Base-by-base conservation (phyloP, 371 early-diverging fungal species). In the Quaeritorhiza haematococci region DNA sequence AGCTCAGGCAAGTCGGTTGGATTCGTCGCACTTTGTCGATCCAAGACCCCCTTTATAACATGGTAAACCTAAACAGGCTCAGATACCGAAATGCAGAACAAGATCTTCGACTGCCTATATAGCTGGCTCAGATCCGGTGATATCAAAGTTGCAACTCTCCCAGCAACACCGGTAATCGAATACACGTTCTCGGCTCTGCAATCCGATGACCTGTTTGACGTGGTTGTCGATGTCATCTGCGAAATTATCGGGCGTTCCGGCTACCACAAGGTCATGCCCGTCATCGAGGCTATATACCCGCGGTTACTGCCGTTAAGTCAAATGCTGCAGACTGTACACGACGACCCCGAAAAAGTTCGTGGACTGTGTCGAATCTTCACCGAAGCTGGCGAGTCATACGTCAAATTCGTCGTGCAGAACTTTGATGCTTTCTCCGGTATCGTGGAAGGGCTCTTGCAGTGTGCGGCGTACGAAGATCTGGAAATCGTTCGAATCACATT, bases 81-180 rank as follows among this genome's bases (percentile, higher is more conserved):
- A 24, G 54, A 50, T n/a, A 33, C 68, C 0, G 77, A 67, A 24
- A 70, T 85, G 19, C 88, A 86, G 43, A 78, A 80, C 33, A 64
- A 74, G 0, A 76, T 90, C 7, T 79, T 96, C 46, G 68, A 69
- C 51, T 92, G 92, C 68, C 73, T 95, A 8, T 66, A 76, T 0
- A 84, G 85, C 41, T 96, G 96, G 98, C 73, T 96, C 29, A 73
- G 80, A 52, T 82, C 89, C 13, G 91, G 93, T 19, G 90, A 90
- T 56, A 80, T 96, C 27, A 73, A 84, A 30, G 73, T 89, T 33
- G 63, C 61, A 34, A 59, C 77, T 55, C 56, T 95, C 0, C 73
- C 74, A 34, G 61, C 68, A n/a, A 90, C 83, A 30, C 88, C 85
- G 28, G 66, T 95, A 38, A 62, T 91, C 19, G 77, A 76, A 45